These are phyloP conservation scores for Citrus australasica DNA, from an alignment of 345 rosid species.

Conservation along the genomic window DNA sequence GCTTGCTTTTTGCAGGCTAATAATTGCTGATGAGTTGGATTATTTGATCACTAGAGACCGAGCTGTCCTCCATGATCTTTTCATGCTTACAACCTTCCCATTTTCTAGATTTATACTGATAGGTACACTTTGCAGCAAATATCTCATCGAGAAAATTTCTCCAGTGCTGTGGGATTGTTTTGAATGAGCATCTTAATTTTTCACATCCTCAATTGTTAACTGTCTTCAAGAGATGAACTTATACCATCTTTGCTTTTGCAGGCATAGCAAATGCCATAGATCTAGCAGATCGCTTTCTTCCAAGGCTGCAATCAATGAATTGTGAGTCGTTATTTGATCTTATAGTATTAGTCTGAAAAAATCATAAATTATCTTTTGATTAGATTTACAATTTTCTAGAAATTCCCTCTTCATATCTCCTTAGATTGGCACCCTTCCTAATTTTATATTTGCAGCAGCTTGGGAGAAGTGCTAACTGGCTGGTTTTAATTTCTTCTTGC, in stretches of 20 bases:
- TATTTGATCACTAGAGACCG: slow-evolving; percentile 81
- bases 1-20: slow-evolving; percentile 43
- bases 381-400: background rate
- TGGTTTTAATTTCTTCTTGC: slow-evolving; percentile 6
- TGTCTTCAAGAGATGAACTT: background rate
- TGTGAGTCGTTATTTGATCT: slow-evolving; percentile 42
- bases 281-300: slow-evolving; percentile 89
- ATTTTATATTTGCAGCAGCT: background rate
- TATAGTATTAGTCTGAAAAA: background rate
- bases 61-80: slow-evolving; percentile 86
- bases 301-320: slow-evolving; percentile 68
- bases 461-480: slow-evolving; percentile 4
- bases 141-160: background rate
- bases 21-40: slow-evolving; percentile 89
- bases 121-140: slow-evolving; percentile 40
- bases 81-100: slow-evolving; percentile 86
- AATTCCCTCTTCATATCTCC: background rate
- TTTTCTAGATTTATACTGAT: slow-evolving; percentile 74
- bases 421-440: background rate
- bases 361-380: background rate
- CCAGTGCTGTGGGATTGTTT: background rate
- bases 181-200: background rate
- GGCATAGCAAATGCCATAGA: slow-evolving; percentile 94
- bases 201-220: background rate
- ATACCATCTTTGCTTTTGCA: slow-evolving; percentile 22